Base-by-base conservation (phyloP, 2,329 filamentous ascomycete genomes). In the Periglandula ipomoeae region DNA sequence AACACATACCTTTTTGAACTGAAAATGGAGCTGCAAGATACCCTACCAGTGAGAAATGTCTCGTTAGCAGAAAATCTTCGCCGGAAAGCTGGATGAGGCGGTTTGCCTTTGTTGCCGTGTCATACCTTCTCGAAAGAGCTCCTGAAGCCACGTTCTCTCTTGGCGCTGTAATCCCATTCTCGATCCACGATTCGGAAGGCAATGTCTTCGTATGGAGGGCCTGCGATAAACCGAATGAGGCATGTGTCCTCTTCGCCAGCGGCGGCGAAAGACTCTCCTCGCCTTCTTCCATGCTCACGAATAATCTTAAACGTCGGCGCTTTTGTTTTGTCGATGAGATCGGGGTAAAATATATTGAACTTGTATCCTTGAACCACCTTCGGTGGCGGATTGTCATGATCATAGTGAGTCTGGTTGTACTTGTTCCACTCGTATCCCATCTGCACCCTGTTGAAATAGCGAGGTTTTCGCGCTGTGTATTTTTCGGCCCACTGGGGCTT, bases 351-450 rank as follows among this genome's bases (percentile, higher is more conserved):
- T 46, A 98, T 91, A 70, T 98, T 97, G 76, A 98, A 98, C 66
- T 95, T 96, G 75, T 98, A 98, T 49, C 93, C 93, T 65, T 98
- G 93, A 10, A 98, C 93, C 6, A 98, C 91, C 69, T 95, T 96
- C 23, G 93, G 93, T 1, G 93, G 93, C 2, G 93, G 93, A 61
- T 97, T 96, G 63, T 97, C 91, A 65, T 96, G 89, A 65, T 97
- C 93, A 70, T 98, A 98, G 69, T 98, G 93, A 11, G 93, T 98
- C 70, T 98, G 93, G 62, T 98, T 98, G 76, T 98, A 98, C 69
- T 98, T 98, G 74, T 98, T 98, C 93, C 93, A 98, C 67, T 98
- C 93, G 66, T 97, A 98, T 47, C 93, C 93, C 87, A 96, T 96
- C 67, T 95, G 90, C 42, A 97, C 90, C 37, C 93, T 85, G 64